A percentile compares a stretch with the other conserved stretches of the same genome.
phyloP scores from a whole-genome alignment of 139 green algal species.

The Picochlorum sp. region DNA sequence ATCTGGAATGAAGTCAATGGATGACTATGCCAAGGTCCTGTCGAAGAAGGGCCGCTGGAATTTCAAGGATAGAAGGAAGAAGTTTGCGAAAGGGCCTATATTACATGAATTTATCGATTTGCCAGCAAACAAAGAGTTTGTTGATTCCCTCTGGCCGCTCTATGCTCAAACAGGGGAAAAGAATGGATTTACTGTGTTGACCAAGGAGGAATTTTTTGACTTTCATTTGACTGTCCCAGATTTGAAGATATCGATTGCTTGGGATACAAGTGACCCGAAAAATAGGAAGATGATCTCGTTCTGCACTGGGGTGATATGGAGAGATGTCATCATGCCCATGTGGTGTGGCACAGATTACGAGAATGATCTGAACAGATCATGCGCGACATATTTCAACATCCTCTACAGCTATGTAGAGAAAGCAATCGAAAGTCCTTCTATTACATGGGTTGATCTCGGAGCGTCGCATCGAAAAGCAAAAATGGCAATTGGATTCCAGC shows the following conservation, averaged over 20 bases:
- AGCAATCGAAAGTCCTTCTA: slow-evolving; percentile 24
- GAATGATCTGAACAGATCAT: slow-evolving; percentile 22
- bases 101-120: slow-evolving; percentile 4
- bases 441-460: slow-evolving; percentile 33
- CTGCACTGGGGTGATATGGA: slow-evolving; percentile 26
- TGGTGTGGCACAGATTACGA: slow-evolving; percentile 38
- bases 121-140: slow-evolving; percentile 11
- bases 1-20: slow-evolving; percentile 20
- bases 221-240: slow-evolving; percentile 24
- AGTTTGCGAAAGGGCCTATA: slow-evolving; percentile 11
- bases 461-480: slow-evolving; percentile 24
- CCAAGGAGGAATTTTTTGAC: slow-evolving; percentile 26
- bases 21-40: slow-evolving; percentile 29
- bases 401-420: slow-evolving; percentile 22
- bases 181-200: slow-evolving; percentile 34
- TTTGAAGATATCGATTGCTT: slow-evolving; percentile 8
- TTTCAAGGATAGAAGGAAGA: slow-evolving; percentile 35
- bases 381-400: slow-evolving; percentile 34
- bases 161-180: slow-evolving; percentile 25
- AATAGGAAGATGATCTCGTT: slow-evolving; percentile 21
- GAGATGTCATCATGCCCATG: slow-evolving; percentile 31
- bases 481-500: slow-evolving; percentile 23
- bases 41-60: slow-evolving; percentile 31
- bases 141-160: slow-evolving; percentile 26
- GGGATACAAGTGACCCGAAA: slow-evolving; percentile 13